A percentile compares a stretch with the other conserved stretches of the same genome.
These are phyloP conservation scores for Coemansia sp. DNA, from an alignment of 192 early-diverging fungal species.

Conservation along the genomic window DNA sequence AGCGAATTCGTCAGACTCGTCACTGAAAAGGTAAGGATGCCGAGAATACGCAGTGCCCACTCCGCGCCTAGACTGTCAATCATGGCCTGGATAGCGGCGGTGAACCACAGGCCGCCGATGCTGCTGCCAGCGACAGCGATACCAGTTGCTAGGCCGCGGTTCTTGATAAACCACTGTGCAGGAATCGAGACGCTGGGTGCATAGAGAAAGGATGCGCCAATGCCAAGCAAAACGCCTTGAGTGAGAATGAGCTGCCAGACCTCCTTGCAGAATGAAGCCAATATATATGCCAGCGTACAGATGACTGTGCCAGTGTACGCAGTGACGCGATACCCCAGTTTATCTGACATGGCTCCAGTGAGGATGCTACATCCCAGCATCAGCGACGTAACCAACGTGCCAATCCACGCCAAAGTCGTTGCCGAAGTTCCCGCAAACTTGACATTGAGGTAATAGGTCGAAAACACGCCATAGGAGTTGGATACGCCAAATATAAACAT, in stretches of 20 bases:
- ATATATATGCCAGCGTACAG: constrained; percentile 33
- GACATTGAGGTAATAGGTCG: constrained; percentile 48
- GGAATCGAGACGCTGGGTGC: constrained; percentile 62
- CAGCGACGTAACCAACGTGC: constrained; percentile 31
- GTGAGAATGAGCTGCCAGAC: constrained; percentile 75
- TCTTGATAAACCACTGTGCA: constrained; percentile 63
- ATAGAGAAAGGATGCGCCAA: constrained; percentile 60
- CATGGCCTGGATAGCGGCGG: constrained; percentile 61
- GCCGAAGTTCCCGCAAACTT: constrained; percentile 34
- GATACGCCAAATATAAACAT: constrained; percentile 43
- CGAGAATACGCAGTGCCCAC: constrained; percentile 74
- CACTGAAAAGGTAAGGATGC: constrained; percentile 54
- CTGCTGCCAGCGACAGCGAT: constrained; percentile 67
- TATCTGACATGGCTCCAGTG: constrained; percentile 45
- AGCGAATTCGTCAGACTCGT: constrained; percentile 36
- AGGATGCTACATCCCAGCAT: constrained; percentile 34
- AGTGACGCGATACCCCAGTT: constrained; percentile 32
- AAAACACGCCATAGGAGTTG: constrained; percentile 52
- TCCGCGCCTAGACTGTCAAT: constrained; percentile 62
- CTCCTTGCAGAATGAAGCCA: constrained; percentile 43
- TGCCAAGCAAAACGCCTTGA: constrained; percentile 67
- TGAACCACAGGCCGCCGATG: constrained; percentile 63
- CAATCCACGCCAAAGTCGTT: constrained; percentile 44
- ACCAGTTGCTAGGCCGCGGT: constrained; percentile 62
- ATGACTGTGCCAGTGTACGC: constrained; percentile 41